phyloP scores from a whole-genome alignment of 495 filamentous ascomycete species.

The Aspergillus campestris region DNA sequence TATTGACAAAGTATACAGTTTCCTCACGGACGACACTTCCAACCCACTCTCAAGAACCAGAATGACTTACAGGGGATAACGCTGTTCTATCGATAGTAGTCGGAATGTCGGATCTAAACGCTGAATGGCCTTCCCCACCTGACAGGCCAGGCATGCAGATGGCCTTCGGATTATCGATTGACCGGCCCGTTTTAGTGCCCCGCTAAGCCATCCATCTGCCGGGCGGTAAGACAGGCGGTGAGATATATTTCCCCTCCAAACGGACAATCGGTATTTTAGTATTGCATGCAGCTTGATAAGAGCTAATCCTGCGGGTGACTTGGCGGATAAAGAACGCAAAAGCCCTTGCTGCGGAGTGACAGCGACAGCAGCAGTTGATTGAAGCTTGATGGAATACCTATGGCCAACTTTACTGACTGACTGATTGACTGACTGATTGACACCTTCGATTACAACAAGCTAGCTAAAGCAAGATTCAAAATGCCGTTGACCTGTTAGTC shows the following conservation, averaged over 20 bases:
- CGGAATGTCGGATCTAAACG: slow-evolving; percentile 1
- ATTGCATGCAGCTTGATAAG: no score
- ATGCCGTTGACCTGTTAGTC: slow-evolving; percentile 40
- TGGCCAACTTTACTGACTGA: slow-evolving; percentile 1
- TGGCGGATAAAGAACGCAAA: background rate
- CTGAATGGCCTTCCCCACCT: background rate
- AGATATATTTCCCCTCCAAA: no score
- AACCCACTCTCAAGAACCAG: no score
- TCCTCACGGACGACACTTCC: no score
- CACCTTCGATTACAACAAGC: background rate
- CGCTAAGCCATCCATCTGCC: background rate
- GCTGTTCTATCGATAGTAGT: slow-evolving; percentile 11
- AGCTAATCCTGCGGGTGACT: no score
- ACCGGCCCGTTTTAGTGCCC: no score
- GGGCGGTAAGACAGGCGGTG: slow-evolving; percentile 6
- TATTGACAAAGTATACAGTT: background rate
- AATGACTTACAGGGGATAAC: no score
- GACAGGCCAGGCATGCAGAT: no score
- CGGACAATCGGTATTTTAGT: no score
- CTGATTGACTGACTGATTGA: slow-evolving; percentile 1
- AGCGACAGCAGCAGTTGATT: background rate
- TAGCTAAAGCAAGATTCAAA: slow-evolving; percentile 3
- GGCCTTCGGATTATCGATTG: no score
- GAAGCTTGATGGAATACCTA: background rate
- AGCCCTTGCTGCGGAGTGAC: background rate